Conservation (phyloP, 352 stramenopile genomes). For the Pythium plurisporium region DNA sequence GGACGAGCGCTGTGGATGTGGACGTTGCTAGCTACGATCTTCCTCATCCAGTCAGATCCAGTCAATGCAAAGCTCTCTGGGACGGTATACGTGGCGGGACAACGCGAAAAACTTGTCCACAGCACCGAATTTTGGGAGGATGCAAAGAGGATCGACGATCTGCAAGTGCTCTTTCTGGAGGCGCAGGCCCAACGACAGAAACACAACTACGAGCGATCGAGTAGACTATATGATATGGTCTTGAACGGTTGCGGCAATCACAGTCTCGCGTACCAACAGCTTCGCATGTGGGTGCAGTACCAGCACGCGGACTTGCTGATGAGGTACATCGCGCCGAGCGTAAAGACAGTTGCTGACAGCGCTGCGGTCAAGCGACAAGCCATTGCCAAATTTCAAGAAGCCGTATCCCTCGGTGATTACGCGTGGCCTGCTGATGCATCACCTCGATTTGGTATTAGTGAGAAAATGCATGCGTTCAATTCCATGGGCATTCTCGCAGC, state of each 20-base stretch:
- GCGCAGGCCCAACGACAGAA: neutral
- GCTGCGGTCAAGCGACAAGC: neutral
- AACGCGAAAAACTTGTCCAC: neutral
- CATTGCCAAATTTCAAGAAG: slow-evolving; percentile 9
- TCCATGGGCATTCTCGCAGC: slow-evolving; percentile 25
- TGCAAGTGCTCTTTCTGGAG: neutral
- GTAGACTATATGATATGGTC: neutral
- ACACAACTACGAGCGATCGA: neutral
- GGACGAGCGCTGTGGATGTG: no score
- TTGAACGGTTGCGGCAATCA: neutral
- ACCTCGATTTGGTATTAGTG: neutral
- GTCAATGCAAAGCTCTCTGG: neutral
- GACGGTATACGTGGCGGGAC: neutral
- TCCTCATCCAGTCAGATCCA: no score
- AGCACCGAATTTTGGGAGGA: neutral
- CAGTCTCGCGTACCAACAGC: neutral
- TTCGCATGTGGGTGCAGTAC: slow-evolving; percentile 15
- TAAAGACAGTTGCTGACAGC: neutral
- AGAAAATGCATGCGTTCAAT: slow-evolving; percentile 23
- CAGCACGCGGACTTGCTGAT: slow-evolving; percentile 11
- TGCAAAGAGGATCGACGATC: neutral
- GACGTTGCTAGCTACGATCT: no score
- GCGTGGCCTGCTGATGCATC: neutral
- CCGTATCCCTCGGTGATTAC: neutral
- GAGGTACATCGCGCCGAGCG: neutral